Evolutionary conservation across 192 early-diverging fungal species (phyloP), one percentile per base, ranked within the genome.

Genomic region (Coemansia sp.): DNA sequence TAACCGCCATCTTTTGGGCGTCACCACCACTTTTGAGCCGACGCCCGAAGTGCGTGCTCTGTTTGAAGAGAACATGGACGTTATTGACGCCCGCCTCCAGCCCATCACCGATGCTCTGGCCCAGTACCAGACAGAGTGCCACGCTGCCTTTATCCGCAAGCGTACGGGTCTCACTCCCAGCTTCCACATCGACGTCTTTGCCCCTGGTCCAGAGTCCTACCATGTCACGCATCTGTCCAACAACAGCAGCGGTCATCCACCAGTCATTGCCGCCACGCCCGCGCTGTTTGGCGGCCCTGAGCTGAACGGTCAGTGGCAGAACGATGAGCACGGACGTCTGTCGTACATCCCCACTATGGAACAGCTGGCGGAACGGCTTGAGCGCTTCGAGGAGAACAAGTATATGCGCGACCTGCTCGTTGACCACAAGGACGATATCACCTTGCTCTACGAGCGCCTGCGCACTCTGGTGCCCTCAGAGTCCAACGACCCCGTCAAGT

Each of bases 11-110:
- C 19, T 79, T 29, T 43, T 85, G 71, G 87, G 85, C 12, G 68
- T 88, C 11, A 81, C 70, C 14, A 19, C 61, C 8, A 63, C 67
- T 10, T 88, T 84, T 61, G 76, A 80, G 22, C 39, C 74, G 60
- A 85, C 83, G 0, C 61, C 76, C 41, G 81, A 82, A 18, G 53
- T 88, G 44, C 66, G 76, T 19, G 74, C 74, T 4, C 41, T 88
- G 24, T 71, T 88, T 21, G 71, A 67, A 5, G 84, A 85, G 59
- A 88, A 88, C 58, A 68, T 71, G 53, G 79, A 77, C 21, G 63
- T 80, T 3, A 60, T 88, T 9, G 79, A 82, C n/a, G 48, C 56
- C 18, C 71, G 83, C 7, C 43, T 83, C 14, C 60, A 53, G 17
- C 37, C 54, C 19, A 55, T 86, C 24, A 63, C 72, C 26, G 59